phyloP scores from a whole-genome alignment of 148 eudicot species.

The Talinum fruticosum region DNA sequence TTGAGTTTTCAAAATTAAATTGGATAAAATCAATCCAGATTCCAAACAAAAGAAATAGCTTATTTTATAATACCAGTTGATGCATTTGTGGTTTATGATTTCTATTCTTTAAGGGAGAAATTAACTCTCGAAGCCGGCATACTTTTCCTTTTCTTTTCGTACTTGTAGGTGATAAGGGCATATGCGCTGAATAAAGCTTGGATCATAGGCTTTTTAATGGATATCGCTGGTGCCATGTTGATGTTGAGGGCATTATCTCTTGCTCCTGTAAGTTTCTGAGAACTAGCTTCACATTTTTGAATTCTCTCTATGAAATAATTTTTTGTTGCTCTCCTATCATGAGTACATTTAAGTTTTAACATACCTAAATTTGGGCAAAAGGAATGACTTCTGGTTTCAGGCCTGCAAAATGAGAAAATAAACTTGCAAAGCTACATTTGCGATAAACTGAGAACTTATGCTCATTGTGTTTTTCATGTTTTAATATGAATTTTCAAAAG shows the following conservation, averaged over 20 bases:
- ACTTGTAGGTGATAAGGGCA: slow-evolving; percentile 77
- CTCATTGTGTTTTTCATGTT: neutral
- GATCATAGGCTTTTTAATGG: slow-evolving; percentile 85
- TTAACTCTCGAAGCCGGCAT: neutral
- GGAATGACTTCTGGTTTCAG: neutral
- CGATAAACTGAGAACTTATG: neutral
- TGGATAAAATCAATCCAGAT: neutral
- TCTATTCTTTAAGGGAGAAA: slow-evolving; percentile 2
- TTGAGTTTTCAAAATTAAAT: neutral
- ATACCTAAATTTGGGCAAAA: neutral
- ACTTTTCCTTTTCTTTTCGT: slow-evolving; percentile 4
- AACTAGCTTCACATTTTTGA: neutral
- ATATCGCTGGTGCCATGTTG: slow-evolving; percentile 82
- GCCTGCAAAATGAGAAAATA: neutral
- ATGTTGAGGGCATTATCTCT: slow-evolving; percentile 95
- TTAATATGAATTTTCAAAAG: neutral
- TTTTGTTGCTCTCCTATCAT: neutral
- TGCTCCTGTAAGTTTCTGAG: slow-evolving; percentile 75
- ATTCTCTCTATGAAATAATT: neutral
- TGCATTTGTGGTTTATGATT: neutral
- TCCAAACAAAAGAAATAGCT: neutral
- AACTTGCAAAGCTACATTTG: neutral
- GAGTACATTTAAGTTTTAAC: neutral
- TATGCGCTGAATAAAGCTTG: slow-evolving; percentile 84
- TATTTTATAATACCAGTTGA: slow-evolving; percentile 7